A percentile compares a stretch with the other conserved stretches of the same genome.
phyloP scores from a whole-genome alignment of 2,329 filamentous ascomycete species.

The Botryosphaeria dothidea region DNA sequence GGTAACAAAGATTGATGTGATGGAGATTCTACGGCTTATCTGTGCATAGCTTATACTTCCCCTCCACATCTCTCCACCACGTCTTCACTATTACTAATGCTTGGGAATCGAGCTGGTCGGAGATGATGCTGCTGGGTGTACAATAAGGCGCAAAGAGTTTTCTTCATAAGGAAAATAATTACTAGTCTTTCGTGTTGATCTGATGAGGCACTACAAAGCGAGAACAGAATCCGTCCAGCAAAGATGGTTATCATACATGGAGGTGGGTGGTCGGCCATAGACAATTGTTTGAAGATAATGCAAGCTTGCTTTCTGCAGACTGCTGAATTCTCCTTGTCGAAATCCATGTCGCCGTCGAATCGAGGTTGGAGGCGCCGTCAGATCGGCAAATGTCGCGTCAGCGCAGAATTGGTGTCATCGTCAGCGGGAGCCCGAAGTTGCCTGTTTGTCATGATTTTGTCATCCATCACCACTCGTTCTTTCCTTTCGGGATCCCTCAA shows the following conservation, averaged over 20 bases:
- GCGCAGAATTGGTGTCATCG: background rate
- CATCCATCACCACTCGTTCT: background rate
- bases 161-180: constrained; percentile 13
- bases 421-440: background rate
- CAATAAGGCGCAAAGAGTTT: constrained; percentile 12
- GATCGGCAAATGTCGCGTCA: background rate
- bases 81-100: background rate
- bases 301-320: background rate
- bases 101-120: background rate
- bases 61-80: background rate
- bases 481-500: background rate
- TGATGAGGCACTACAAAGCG: background rate
- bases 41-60: constrained; percentile 2
- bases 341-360: too few relatives aligned
- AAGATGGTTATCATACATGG: constrained; percentile 3
- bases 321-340: too few relatives aligned
- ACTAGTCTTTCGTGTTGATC: background rate
- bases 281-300: constrained; percentile 9
- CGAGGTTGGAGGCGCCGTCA: too few relatives aligned
- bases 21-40: constrained; percentile 4
- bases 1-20: constrained; percentile 12
- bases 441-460: background rate
- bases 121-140: background rate
- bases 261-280: background rate
- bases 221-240: background rate